Evolutionary conservation across 345 rosid species (phyloP), one percentile per base, ranked within the genome.

Genomic region (Limnanthes douglasii): DNA sequence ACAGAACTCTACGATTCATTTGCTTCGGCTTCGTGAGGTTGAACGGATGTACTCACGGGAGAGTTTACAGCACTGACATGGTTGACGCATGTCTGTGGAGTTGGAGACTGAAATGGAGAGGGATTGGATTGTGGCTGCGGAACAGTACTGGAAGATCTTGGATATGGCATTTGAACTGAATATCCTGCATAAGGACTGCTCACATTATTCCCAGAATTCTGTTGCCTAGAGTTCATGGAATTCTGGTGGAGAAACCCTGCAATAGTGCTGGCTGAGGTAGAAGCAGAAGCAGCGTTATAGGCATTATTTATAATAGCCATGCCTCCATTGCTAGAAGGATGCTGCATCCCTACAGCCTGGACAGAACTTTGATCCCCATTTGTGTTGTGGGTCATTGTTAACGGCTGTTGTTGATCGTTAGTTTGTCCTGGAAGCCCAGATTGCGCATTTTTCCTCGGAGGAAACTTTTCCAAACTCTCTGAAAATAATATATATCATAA

Each of bases 381-480:
- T 28, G 73, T 53, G 51, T 54, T 69, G 41, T 58, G 81, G 31
- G 73, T 22, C 39, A 59, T 26, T 28, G 64, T 37, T 55, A 60
- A 81, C 41, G 54, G 78, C 3, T 56, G 75, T 8, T 57, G 61
- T 21, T 51, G 62, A 45, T 58, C 78, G 43, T 64, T 58, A 41
- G 53, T 26, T 56, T 69, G 86, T 47, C 59, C 40, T 11, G 60
- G 71, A 30, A 65, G 45, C 31, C 64, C 71, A 14, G 75, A 62
- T 43, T 76, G 64, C 46, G 70, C 40, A 37, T 65, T 52, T 32
- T 77, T 48, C 49, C 93, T 67, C 39, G 93, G 74, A 29, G 99
- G 96, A 46, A 70, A 92, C 72, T 85, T 92, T 36, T 85, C 77
- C 69, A 85, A 78, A 61, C 99, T 85, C 70, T 92, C 96, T 92